Evolutionary conservation across 257 asterid genomes (phyloP).

Genomic region (Solanum pinnatisectum): DNA sequence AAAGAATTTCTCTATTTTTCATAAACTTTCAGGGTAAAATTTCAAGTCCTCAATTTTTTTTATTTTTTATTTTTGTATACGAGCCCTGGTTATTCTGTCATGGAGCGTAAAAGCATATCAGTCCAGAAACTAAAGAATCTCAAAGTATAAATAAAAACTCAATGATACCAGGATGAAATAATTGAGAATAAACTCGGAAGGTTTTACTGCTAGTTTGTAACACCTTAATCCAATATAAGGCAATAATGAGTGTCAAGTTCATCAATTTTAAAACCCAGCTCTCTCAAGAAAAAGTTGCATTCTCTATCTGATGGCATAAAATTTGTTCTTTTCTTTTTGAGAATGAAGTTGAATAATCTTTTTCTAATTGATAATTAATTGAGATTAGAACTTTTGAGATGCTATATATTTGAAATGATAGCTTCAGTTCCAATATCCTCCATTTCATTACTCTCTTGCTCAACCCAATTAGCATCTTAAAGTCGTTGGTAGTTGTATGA

Average conservation of each 20-base stretch:
- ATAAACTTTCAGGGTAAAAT: neutral
- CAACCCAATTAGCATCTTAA: neutral
- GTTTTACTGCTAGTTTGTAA: neutral
- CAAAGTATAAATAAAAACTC: neutral
- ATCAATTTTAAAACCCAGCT: neutral
- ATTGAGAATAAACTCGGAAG: neutral
- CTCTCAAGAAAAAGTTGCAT: neutral
- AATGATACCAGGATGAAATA: neutral
- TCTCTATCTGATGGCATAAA: neutral
- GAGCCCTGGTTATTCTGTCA: neutral
- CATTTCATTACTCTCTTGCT: neutral
- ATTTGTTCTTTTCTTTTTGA: neutral
- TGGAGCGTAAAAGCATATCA: neutral
- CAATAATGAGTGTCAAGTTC: neutral
- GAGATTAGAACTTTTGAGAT: neutral
- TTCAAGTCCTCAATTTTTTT: neutral
- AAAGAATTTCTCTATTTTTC: neutral
- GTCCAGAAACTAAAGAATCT: neutral
- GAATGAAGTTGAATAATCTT: neutral
- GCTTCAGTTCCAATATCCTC: neutral
- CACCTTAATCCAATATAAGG: neutral
- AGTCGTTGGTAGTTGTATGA: neutral
- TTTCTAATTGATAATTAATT: neutral
- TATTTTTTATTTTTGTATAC: too few species aligned
- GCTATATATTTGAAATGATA: neutral